phyloP scores from a whole-genome alignment of 2,329 filamentous ascomycete species.

The Alternaria rosae region DNA sequence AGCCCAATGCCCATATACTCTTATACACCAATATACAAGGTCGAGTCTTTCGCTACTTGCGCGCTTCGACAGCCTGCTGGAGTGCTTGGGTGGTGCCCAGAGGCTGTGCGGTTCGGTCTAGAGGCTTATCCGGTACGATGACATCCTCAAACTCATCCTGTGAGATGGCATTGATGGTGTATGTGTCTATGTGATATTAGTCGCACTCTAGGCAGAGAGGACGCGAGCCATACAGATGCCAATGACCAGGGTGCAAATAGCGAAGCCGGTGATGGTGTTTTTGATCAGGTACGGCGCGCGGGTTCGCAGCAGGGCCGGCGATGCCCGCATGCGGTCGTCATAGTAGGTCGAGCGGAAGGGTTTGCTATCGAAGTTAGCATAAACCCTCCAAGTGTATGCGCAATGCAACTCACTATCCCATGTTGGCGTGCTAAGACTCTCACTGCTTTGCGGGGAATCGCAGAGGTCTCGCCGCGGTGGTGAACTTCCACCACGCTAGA shows the following conservation, averaged over 20 bases:
- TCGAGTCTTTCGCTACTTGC: constrained; percentile 26
- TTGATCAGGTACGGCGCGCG: constrained; percentile 90
- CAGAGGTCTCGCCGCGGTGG: constrained; percentile 25
- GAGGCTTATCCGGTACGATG: constrained; percentile 79
- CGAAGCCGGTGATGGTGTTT: constrained; percentile 83
- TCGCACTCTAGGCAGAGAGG: background rate
- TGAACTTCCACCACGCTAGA: constrained; percentile 27
- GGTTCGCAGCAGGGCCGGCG: constrained; percentile 87
- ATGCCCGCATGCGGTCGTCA: constrained; percentile 83
- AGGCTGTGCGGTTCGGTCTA: constrained; percentile 51
- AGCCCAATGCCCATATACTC: constrained; percentile 37
- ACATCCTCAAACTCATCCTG: constrained; percentile 98
- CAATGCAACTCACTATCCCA: constrained; percentile 44
- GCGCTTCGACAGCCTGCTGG: constrained; percentile 40
- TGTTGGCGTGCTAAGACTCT: constrained; percentile 35
- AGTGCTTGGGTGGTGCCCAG: constrained; percentile 39
- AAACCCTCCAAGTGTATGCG: background rate
- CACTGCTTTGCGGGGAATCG: constrained; percentile 26
- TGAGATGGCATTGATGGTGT: constrained; percentile 82
- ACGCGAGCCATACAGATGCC: constrained; percentile 73
- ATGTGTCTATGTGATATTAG: constrained; percentile 62
- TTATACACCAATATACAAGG: constrained; percentile 37
- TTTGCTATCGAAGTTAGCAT: constrained; percentile 35
- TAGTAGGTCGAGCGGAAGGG: constrained; percentile 83
- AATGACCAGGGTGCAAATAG: constrained; percentile 76